Evolutionary conservation across 768 basidiomycete species (phyloP).

Genomic region (Mycena floridula): DNA sequence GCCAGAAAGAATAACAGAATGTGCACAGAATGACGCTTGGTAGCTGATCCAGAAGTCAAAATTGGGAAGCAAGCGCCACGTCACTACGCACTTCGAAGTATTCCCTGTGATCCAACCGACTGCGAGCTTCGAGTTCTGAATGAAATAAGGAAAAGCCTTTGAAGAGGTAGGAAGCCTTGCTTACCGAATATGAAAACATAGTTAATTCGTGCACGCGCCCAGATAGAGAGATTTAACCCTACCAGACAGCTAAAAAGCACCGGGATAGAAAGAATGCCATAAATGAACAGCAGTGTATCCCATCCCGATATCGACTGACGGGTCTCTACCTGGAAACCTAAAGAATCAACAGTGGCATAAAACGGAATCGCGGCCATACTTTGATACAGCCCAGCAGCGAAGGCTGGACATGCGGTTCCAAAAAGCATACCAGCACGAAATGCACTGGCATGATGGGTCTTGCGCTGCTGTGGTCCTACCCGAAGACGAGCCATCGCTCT

Average conservation of each 20-base stretch:
- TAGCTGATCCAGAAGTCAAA: conserved; percentile 52
- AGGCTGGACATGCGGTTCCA: conserved; percentile 67
- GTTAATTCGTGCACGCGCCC: conserved; percentile 75
- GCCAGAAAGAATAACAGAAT: conserved; percentile 77
- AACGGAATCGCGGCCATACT: conserved; percentile 29
- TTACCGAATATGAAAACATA: conserved; percentile 89
- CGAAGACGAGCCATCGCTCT: conserved; percentile 66
- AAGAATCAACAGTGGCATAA: background rate
- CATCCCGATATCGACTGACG: conserved; percentile 56
- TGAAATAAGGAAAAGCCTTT: conserved; percentile 2
- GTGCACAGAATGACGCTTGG: conserved; percentile 75
- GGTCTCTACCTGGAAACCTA: conserved; percentile 52
- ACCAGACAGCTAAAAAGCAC: conserved; percentile 71
- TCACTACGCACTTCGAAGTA: conserved; percentile 68
- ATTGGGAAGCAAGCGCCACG: conserved; percentile 8
- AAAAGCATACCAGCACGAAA: conserved; percentile 71
- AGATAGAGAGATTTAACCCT: conserved; percentile 78
- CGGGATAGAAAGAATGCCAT: conserved; percentile 69
- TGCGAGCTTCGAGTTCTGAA: conserved; percentile 62
- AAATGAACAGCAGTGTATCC: conserved; percentile 72
- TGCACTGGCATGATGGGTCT: conserved; percentile 62
- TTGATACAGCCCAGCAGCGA: conserved; percentile 55
- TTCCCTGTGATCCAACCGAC: conserved; percentile 70
- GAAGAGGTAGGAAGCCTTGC: conserved; percentile 16
- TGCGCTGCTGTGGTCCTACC: conserved; percentile 32